Conservation (phyloP, 2,329 filamentous ascomycete species). For the Phoma sp. region DNA sequence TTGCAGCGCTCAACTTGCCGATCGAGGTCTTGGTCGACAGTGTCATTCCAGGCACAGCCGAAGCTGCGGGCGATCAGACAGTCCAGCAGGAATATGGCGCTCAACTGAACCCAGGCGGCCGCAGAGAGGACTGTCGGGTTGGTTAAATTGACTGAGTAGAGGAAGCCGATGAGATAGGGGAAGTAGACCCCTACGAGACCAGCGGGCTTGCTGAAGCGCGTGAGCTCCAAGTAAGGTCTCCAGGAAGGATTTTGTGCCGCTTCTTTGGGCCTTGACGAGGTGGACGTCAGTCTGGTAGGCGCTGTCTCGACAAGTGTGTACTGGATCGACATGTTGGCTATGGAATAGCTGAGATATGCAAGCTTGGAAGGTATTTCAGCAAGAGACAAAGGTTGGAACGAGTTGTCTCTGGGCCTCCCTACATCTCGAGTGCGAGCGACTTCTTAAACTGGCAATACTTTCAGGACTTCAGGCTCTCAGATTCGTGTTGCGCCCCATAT, state of each 20-base stretch:
- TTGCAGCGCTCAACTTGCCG: conserved; percentile 48
- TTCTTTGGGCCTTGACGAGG: no score
- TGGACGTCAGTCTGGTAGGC: no score
- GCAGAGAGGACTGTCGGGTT: conserved; percentile 7
- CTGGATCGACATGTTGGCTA: no score
- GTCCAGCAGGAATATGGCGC: conserved; percentile 56
- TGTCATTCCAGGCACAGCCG: conserved; percentile 63
- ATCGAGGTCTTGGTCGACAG: conserved; percentile 63
- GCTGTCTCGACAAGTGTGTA: no score
- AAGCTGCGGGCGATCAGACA: conserved; percentile 43
- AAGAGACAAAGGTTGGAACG: no score
- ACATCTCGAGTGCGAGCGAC: no score
- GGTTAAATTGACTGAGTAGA: conserved; percentile 42
- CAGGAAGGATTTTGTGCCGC: background rate
- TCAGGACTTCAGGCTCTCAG: no score
- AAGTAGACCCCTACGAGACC: conserved; percentile 59
- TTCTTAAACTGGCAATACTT: no score
- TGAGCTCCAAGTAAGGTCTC: conserved; percentile 47
- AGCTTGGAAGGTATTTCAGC: no score
- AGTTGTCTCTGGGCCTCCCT: no score
- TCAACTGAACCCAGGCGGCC: conserved; percentile 19
- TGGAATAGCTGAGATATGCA: no score
- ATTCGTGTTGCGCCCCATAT: no score
- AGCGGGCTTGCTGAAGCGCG: conserved; percentile 52
- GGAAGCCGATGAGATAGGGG: conserved; percentile 51